Evolutionary conservation across 148 eudicot species (phyloP).

Genomic region (Talinum fruticosum): DNA sequence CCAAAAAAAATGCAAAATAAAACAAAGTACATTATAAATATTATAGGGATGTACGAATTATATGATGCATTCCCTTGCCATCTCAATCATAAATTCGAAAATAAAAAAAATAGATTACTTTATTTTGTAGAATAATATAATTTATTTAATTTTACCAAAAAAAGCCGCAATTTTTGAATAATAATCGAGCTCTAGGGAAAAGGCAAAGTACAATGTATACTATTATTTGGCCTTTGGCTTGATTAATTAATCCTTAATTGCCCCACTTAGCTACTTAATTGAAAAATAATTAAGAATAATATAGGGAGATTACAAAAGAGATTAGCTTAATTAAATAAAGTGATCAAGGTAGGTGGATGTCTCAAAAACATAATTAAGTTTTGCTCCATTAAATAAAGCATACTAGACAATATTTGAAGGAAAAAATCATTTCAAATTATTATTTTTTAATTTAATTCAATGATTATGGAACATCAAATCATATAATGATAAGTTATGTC

Average conservation of each 20-base stretch:
- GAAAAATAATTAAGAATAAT: not conserved
- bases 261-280: not conserved
- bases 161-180: not conserved
- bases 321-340: constrained; percentile 7
- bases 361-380: constrained; percentile 10
- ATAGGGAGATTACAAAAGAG: not conserved
- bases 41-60: not conserved
- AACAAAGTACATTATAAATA: not conserved
- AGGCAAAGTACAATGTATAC: constrained; percentile 6
- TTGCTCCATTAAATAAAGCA: constrained; percentile 1
- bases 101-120: not conserved
- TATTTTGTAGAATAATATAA: not conserved
- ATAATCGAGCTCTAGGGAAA: not conserved
- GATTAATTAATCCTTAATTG: not conserved
- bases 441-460: not conserved
- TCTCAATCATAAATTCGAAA: not conserved
- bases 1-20: no score
- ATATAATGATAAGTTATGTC: constrained; percentile 11
- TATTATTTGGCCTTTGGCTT: not conserved
- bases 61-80: not conserved
- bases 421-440: constrained; percentile 1
- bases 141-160: not conserved
- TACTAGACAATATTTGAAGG: constrained; percentile 10
- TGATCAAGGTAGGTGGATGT: constrained; percentile 23
- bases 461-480: not conserved